Evolutionary conservation across 768 basidiomycete genomes (phyloP).

Genomic region (Coprinellus micaceus): DNA sequence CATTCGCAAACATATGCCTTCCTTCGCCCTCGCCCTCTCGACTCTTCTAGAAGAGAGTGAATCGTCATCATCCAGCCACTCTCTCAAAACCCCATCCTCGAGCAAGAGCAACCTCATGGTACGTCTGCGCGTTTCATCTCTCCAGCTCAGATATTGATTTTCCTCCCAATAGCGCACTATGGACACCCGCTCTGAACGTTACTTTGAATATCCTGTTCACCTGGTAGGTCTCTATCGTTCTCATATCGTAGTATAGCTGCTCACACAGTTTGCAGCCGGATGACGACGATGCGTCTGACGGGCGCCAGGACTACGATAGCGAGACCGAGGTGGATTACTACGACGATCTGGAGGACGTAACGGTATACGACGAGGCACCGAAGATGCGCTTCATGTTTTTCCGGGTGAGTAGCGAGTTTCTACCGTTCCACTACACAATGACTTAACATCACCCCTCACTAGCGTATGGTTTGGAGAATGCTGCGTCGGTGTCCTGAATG

Average conservation of each 20-base stretch:
- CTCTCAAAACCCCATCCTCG: background rate
- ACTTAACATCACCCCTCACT: background rate
- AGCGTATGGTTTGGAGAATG: slow-evolving; percentile 4
- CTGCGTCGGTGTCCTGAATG: slow-evolving; percentile 5
- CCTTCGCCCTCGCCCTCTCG: slow-evolving; percentile 2
- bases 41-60: background rate
- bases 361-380: background rate
- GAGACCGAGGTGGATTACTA: slow-evolving; percentile 6
- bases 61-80: background rate
- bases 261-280: too few relatives aligned
- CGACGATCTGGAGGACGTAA: background rate
- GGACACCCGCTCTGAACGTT: background rate
- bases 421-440: background rate
- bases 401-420: slow-evolving; percentile 3
- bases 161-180: background rate
- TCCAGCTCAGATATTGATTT: background rate
- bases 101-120: background rate
- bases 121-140: background rate
- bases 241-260: background rate
- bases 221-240: background rate
- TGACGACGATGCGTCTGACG: background rate
- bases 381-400: slow-evolving; percentile 3
- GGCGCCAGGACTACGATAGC: background rate
- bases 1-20: slow-evolving; percentile 3
- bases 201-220: too few relatives aligned